Conservation (phyloP, 2,329 filamentous ascomycete genomes). For the Botrytis fabae region DNA sequence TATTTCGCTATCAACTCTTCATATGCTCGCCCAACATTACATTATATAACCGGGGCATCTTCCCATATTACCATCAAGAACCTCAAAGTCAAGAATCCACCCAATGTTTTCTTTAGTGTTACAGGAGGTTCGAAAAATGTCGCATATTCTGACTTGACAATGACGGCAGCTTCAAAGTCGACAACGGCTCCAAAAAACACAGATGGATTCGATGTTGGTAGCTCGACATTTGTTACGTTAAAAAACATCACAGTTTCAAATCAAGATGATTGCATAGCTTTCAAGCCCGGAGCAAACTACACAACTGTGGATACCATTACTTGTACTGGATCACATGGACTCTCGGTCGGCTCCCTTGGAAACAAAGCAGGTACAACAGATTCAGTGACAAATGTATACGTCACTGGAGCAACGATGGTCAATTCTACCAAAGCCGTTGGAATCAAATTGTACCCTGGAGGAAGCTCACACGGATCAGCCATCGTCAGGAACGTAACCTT, state of each 20-base stretch:
- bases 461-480: slow-evolving; percentile 42
- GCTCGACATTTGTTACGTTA: slow-evolving; percentile 50
- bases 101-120: slow-evolving; percentile 48
- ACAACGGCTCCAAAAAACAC: slow-evolving; percentile 51
- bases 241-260: slow-evolving; percentile 52
- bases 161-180: slow-evolving; percentile 46
- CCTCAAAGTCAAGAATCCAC: slow-evolving; percentile 46
- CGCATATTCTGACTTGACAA: slow-evolving; percentile 42
- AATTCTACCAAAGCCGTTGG: slow-evolving; percentile 48
- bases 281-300: slow-evolving; percentile 55
- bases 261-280: slow-evolving; percentile 59
- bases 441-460: slow-evolving; percentile 49
- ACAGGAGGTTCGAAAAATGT: slow-evolving; percentile 43
- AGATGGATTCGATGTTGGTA: slow-evolving; percentile 53
- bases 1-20: slow-evolving; percentile 44
- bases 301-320: slow-evolving; percentile 45
- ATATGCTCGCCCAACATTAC: slow-evolving; percentile 46
- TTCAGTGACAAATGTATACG: slow-evolving; percentile 47
- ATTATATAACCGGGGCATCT: slow-evolving; percentile 45
- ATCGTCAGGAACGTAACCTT: slow-evolving; percentile 48
- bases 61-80: slow-evolving; percentile 43
- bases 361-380: slow-evolving; percentile 41
- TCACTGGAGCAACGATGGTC: slow-evolving; percentile 45
- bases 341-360: slow-evolving; percentile 50
- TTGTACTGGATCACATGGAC: slow-evolving; percentile 49